Evolutionary conservation across 2,329 filamentous ascomycete species (phyloP), one percentile per base, ranked within the genome.

Genomic region (Aspergillus terreus): DNA sequence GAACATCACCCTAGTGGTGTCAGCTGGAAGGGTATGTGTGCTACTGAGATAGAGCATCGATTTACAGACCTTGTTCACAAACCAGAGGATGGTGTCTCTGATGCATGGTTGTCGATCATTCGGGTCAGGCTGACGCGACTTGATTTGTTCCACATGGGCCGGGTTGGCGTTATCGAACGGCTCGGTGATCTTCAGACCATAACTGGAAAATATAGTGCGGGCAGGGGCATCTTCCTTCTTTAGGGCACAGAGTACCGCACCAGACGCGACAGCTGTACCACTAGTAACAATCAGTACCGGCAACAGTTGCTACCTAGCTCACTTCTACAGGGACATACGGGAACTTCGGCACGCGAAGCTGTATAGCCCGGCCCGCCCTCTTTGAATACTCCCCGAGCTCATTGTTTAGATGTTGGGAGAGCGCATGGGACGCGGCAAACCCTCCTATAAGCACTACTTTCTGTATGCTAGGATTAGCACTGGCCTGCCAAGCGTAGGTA

Each of bases 381-480:
- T 14, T 9, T 10, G 32, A 36, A 14, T 36, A 23, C 17, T 46
- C 27, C 5, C 3, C 6, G 14, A 50, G 42, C 19, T 40, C 19
- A 17, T 15, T 7, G 32, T 48, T 17, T n/a, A 68, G 43, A 45
- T 62, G 56, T 33, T 56, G 51, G 45, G 55, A 32, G 14, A 68
- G 53, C n/a, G 63, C 61, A 6, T 4, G 55, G 55, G 63, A 67
- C 12, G 59, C 56, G 2, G 61, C 65, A 54, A 70, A 70, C 14
- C 65, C 66, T 25, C 64, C 66, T 38, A 67, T 65, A 3, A 70
- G 53, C 36, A 69, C 52, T 10, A 69, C 61, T 58, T 63, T 67
- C 59, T 65, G 23, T 35, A 21, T 35, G n/a, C 4, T n/a, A 12
- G 3, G n/a, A n/a, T 35, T 4, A 35, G 33, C 11, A 35, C 5